Percentiles rank a stretch among this genome's conserved stretches.
Conservation (phyloP, 2,329 filamentous ascomycete species). For the Colletotrichum theobromicola region DNA sequence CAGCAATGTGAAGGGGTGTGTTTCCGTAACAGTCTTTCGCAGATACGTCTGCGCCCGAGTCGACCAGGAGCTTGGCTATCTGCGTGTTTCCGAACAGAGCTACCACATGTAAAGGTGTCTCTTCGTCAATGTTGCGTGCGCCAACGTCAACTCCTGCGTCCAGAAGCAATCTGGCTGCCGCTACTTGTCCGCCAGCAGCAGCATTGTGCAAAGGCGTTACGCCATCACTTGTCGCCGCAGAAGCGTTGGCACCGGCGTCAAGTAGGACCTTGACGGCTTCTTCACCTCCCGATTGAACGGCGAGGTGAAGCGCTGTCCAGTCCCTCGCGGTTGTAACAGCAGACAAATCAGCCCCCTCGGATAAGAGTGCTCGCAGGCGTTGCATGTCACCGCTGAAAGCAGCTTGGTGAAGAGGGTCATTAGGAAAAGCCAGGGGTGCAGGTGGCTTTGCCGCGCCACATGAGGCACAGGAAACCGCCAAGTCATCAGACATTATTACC, state of each 20-base stretch:
- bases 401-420: neutral
- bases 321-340: neutral
- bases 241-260: neutral
- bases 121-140: neutral
- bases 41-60: neutral
- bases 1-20: neutral
- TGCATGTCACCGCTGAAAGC: neutral
- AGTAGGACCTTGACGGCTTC: neutral
- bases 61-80: neutral
- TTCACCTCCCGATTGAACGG: neutral
- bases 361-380: neutral
- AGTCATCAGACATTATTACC: neutral
- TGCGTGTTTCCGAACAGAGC: neutral
- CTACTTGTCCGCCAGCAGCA: neutral
- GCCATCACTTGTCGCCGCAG: neutral
- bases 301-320: neutral
- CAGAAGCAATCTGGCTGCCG: neutral
- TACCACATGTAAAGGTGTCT: neutral
- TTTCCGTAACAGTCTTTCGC: neutral
- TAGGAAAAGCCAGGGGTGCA: neutral
- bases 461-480: neutral
- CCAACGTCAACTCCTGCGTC: neutral
- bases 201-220: neutral
- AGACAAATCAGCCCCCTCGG: neutral
- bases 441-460: neutral